A percentile compares a stretch with the other conserved stretches of the same genome.
These are phyloP conservation scores for Lanmaoa rubissima DNA, from an alignment of 768 basidiomycete species.

Conservation along the genomic window DNA sequence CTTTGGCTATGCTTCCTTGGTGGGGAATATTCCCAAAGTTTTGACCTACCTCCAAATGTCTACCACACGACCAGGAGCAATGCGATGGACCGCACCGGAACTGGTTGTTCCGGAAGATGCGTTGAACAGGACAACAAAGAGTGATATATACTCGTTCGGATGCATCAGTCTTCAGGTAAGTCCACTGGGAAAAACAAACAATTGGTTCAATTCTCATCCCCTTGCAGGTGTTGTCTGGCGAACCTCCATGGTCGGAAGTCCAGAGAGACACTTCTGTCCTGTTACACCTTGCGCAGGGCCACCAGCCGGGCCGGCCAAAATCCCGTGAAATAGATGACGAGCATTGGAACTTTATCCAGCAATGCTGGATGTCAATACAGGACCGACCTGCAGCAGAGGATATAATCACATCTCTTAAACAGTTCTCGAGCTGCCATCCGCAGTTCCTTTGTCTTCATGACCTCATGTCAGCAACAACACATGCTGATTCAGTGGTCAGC, in stretches of 20 bases:
- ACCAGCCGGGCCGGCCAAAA: neutral
- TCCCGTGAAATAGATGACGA: neutral
- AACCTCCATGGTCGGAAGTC: neutral
- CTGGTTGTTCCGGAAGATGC: slow-evolving; percentile 23
- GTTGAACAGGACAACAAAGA: slow-evolving; percentile 1
- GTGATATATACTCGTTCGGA: slow-evolving; percentile 16
- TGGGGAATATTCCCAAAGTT: neutral
- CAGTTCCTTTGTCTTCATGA: neutral
- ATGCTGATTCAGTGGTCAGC: too few relatives aligned
- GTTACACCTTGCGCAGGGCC: slow-evolving; percentile 1
- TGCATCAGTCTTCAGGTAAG: slow-evolving; percentile 35
- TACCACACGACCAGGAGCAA: slow-evolving; percentile 35
- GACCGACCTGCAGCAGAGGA: neutral
- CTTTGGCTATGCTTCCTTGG: slow-evolving; percentile 38
- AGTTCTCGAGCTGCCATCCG: neutral
- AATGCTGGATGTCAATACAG: neutral
- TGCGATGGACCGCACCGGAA: slow-evolving; percentile 44
- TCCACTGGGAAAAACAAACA: slow-evolving; percentile 25
- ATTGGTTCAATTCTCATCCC: slow-evolving; percentile 10
- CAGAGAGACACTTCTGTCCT: neutral
- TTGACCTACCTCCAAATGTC: slow-evolving; percentile 1
- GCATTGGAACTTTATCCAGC: slow-evolving; percentile 7
- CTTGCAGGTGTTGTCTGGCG: neutral
- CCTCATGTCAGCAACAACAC: too few relatives aligned
- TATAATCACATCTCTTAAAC: neutral